Conservation (phyloP, 768 basidiomycete genomes). For the Trametes punicea region DNA sequence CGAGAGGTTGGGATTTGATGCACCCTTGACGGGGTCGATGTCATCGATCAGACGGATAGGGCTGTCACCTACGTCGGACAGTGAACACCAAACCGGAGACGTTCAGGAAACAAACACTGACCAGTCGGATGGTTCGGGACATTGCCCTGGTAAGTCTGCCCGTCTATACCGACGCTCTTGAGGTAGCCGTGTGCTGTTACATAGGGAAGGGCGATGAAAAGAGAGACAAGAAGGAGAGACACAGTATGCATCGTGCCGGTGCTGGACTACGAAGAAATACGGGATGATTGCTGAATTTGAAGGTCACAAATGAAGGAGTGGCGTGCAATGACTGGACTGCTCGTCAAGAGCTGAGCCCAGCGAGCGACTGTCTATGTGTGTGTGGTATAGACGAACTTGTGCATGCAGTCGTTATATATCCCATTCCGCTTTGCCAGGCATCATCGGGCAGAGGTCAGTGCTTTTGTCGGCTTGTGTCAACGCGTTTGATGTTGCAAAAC, state of each 20-base stretch:
- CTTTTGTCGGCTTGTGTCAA: not conserved
- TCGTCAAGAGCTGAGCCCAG: conserved; percentile 20
- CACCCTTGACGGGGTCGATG: conserved; percentile 50
- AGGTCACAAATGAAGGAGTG: not conserved
- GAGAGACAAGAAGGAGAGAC: conserved; percentile 8
- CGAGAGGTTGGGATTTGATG: conserved; percentile 49
- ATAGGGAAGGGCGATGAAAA: conserved; percentile 24
- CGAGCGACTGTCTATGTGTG: not conserved
- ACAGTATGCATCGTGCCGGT: not conserved
- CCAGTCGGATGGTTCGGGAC: conserved; percentile 36
- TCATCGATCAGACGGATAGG: conserved; percentile 40
- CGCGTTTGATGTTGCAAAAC: not conserved
- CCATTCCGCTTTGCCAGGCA: not conserved
- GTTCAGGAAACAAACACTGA: not conserved
- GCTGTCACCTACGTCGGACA: conserved; percentile 10
- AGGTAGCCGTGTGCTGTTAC: conserved; percentile 46
- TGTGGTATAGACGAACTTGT: not conserved
- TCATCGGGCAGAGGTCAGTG: not conserved
- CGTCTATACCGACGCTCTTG: conserved; percentile 40
- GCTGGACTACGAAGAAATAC: not conserved
- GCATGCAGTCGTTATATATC: not conserved
- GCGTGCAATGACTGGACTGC: conserved; percentile 6
- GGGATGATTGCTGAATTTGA: not conserved
- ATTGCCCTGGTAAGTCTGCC: conserved; percentile 41
- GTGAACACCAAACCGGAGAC: not conserved